Evolutionary conservation across 805 yeast species (phyloP), one percentile per base, ranked within the genome.

Genomic region (Kazachstania viticola): DNA sequence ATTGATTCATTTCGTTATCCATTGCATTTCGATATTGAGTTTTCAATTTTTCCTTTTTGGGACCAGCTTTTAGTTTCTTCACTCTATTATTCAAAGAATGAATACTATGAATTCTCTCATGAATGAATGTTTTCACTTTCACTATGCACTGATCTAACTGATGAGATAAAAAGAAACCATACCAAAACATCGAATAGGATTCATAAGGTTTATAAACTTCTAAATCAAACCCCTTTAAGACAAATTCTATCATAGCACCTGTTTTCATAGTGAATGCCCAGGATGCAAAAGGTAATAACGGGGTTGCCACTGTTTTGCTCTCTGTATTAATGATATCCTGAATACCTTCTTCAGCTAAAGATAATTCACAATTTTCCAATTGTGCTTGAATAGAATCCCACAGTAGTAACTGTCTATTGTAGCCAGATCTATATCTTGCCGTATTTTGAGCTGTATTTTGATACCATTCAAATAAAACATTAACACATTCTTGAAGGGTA

Each of bases 301-400:
- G 63, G 9, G 41, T 38, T 7, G 38, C 32, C 4, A 49, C 27
- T 1, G 43, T 42, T 11, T 36, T 33, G 17, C 23, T 25, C 8
- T 23, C 19, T 9, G 34, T 39, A 31, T 21, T 48, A 30, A 26
- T 43, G 9, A 27, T 13, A 26, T 39, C 39, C 17, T 51, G 46
- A 17, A 67, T 44, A 2, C 36, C 39, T 21, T 56, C 59, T 4
- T 49, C 41, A 22, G 46, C 54, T 6, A 69, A 34, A 5, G 60
- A 62, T 12, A 64, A 41, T 49, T 84, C 96, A 23, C 75, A 61
- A 4, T 61, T 55, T 45, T 83, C 94, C 32, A 79, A 66, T 25
- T 67, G 67, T 8, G 80, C 91, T 47, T 88, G 96, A 21, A 82
- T 58, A 2, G 84, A 67, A 54, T 88, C 96, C 79, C 88, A 82